Base-by-base conservation (phyloP, 1,284 basidiomycete species). In the Cutaneotrichosporon cutaneum region DNA sequence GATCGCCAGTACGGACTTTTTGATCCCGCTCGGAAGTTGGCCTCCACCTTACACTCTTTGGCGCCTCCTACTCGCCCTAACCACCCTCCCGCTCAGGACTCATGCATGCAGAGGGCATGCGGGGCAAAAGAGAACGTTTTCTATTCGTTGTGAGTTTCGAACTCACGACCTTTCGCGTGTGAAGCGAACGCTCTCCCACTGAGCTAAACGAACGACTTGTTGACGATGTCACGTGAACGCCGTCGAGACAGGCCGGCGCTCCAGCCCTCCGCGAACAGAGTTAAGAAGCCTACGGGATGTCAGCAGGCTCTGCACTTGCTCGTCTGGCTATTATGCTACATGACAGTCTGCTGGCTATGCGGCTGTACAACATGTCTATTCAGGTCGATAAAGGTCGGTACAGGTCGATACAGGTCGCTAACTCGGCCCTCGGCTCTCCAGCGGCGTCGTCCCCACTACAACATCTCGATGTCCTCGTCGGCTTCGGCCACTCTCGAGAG, bases 1-100 rank as follows among this genome's bases (percentile, higher is more conserved):
- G 32, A 53, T 54, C 35, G 7, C 32, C 26, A 50, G 26, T 3
- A 27, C 39, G 14, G 54, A 55, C 54, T 55, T 55, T 55, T 55
- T 55, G 54, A 26, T 55, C 22, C 54, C 54, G 26, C 54, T n/a
- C n/a, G n/a, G n/a, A n/a, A n/a, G n/a, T n/a, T n/a, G n/a, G n/a
- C n/a, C n/a, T n/a, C n/a, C n/a, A n/a, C n/a, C n/a, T n/a, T n/a
- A n/a, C n/a, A n/a, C n/a, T n/a, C n/a, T n/a, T n/a, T n/a, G n/a
- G n/a, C n/a, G n/a, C n/a, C n/a, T n/a, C n/a, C n/a, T n/a, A n/a
- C n/a, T n/a, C n/a, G n/a, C n/a, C 30, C 30, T 30, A 9, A 4
- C 30, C 30, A 30, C 30, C 9, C 30, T 30, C 10, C 5, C 13
- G 35, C 16, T 36, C 35, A 36, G 35, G 35, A 36, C 10, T 4